Base-by-base conservation (phyloP, 257 asterid species). In the Agastache rugosa region DNA sequence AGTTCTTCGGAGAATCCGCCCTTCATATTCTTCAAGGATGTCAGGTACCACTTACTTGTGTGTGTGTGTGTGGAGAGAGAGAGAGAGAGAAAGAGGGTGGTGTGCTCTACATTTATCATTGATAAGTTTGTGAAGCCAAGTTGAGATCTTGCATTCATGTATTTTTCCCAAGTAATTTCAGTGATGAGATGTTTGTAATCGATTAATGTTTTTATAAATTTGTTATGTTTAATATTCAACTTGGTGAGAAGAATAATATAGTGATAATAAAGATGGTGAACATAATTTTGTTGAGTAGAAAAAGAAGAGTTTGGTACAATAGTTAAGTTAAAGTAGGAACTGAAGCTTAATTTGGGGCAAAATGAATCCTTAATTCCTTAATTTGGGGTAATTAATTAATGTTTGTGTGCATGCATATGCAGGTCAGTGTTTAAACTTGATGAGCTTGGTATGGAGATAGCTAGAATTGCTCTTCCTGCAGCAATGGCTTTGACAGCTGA, bases 401-500 rank as follows among this genome's bases (percentile, higher is more conserved):
- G 39, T n/a, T 45, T 68, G 48, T 54, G 80, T 4, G 22, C n/a
- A 29, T 39, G 11, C 44, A 10, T 39, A 8, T 8, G 60, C 87
- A 88, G 93, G 73, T 83, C 86, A 35, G 80, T 83, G 44, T 86
- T 88, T 64, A 85, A 85, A 73, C 51, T 85, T 60, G 97, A 91
- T 79, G 93, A 87, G 23, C 86, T 91, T 55, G 97, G 97, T 10
- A 16, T 71, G 61, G 97, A 88, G 76, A 88, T 91, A 80, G 86
- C 85, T 50, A 81, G 71, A 25, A 88, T 91, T 45, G 89, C 93
- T 2, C 70, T 91, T 54, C 96, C 96, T 19, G 93, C 96, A 16
- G 93, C 97, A 17, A 80, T 89, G 51, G 96, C 97, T 76, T 78
- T 91, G 75, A 89, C 92, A 37, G 97, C 97, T 75, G 97, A 91